phyloP scores from a whole-genome alignment of 176 grass and related monocot genomes.

The Eragrostis nindensis region DNA sequence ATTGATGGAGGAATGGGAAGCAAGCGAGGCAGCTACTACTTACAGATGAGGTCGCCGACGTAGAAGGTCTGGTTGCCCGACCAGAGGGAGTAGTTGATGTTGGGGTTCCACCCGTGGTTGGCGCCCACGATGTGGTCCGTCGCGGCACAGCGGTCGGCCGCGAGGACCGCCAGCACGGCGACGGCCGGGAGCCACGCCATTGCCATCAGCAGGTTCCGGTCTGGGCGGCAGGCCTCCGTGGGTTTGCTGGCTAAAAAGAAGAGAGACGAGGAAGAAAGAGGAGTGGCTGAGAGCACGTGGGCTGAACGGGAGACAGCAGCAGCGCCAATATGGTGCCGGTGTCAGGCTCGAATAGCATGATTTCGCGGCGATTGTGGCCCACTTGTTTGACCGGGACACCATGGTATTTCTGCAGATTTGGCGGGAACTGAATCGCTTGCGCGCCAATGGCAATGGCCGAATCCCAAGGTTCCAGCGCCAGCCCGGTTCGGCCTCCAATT shows the following conservation, averaged over 20 bases:
- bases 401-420: neutral
- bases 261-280: neutral
- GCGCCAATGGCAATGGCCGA: neutral
- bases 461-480: neutral
- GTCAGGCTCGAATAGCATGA: neutral
- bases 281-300: neutral
- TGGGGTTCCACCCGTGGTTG: slow-evolving; percentile 91
- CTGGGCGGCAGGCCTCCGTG: neutral
- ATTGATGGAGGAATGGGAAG: too few species aligned
- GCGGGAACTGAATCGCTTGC: neutral
- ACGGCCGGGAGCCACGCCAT: slow-evolving; percentile 41
- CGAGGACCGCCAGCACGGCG: slow-evolving; percentile 20
- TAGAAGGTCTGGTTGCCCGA: slow-evolving; percentile 86
- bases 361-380: neutral
- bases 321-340: neutral
- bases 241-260: neutral
- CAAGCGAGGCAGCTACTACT: neutral
- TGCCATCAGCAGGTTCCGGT: neutral
- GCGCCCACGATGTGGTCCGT: slow-evolving; percentile 92
- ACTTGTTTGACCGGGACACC: neutral
- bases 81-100: slow-evolving; percentile 89
- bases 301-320: neutral
- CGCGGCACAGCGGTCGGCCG: slow-evolving; percentile 28
- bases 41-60: slow-evolving; percentile 88
- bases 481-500: neutral